Evolutionary conservation across 1,284 basidiomycete genomes (phyloP).

Genomic region (Ceratobasidium sp.): DNA sequence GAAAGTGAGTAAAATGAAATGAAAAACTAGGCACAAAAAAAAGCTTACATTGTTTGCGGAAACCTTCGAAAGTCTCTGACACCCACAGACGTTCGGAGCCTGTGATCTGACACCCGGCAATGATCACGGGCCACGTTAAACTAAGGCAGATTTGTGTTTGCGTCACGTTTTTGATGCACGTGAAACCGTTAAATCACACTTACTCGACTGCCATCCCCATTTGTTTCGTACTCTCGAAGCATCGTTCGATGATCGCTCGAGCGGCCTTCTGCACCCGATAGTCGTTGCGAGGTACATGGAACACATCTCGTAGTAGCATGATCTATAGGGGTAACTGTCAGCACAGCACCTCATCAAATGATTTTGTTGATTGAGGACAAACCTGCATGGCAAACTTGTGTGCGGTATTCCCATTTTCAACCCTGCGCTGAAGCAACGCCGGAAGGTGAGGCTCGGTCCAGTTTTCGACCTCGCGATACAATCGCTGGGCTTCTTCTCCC

Average conservation of each 20-base stretch:
- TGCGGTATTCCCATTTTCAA: slow-evolving; percentile 59
- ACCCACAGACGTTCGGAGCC: slow-evolving; percentile 60
- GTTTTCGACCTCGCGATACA: slow-evolving; percentile 55
- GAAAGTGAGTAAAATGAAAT: neutral
- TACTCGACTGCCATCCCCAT: slow-evolving; percentile 58
- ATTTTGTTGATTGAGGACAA: neutral
- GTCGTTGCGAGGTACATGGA: slow-evolving; percentile 59
- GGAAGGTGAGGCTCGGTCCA: slow-evolving; percentile 56
- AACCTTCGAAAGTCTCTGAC: slow-evolving; percentile 61
- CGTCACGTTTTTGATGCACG: slow-evolving; percentile 28
- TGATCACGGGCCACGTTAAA: slow-evolving; percentile 64
- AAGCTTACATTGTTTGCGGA: slow-evolving; percentile 58
- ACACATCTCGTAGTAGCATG: slow-evolving; percentile 63
- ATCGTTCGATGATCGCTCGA: slow-evolving; percentile 54
- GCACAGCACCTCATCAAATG: neutral
- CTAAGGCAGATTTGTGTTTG: slow-evolving; percentile 50
- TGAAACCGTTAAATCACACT: slow-evolving; percentile 39
- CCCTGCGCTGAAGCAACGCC: slow-evolving; percentile 56
- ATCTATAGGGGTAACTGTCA: slow-evolving; percentile 57
- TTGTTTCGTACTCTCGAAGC: slow-evolving; percentile 55
- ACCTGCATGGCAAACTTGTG: slow-evolving; percentile 61
- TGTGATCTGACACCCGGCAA: slow-evolving; percentile 62
- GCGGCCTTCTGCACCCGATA: slow-evolving; percentile 59
- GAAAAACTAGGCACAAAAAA: slow-evolving; percentile 32
- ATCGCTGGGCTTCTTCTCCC: slow-evolving; percentile 41